phyloP scores from a whole-genome alignment of 345 rosid genomes.

The Durio zibethinus region DNA sequence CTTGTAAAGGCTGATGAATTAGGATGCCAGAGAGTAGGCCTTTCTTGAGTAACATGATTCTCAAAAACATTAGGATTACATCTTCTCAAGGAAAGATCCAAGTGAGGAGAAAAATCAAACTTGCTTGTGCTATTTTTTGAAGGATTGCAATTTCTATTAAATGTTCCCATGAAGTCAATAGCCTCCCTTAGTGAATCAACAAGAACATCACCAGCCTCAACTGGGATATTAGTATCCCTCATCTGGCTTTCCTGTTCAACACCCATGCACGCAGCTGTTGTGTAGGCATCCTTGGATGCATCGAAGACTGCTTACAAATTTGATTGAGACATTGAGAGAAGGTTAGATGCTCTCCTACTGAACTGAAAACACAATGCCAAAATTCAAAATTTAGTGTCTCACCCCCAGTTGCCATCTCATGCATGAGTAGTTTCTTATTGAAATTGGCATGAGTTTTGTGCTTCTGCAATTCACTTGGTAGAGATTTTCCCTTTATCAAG shows the following conservation, averaged over 20 bases:
- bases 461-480: conserved; percentile 25
- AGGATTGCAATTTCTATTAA: conserved; percentile 24
- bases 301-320: conserved; percentile 26
- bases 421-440: conserved; percentile 23
- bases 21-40: conserved; percentile 58
- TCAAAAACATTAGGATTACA: conserved; percentile 38
- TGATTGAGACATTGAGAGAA: background rate
- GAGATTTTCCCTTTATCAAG: conserved; percentile 26
- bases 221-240: conserved; percentile 18
- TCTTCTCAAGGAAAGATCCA: conserved; percentile 80
- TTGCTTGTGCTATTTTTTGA: conserved; percentile 30
- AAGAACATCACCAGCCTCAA: conserved; percentile 22
- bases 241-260: conserved; percentile 27
- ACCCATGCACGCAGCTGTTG: conserved; percentile 15
- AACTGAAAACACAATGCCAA: background rate
- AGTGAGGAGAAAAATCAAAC: conserved; percentile 43
- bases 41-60: conserved; percentile 45
- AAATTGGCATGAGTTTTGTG: conserved; percentile 18
- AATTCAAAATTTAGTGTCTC: conserved; percentile 15
- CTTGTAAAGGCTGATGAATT: conserved; percentile 82
- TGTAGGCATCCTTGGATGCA: conserved; percentile 21
- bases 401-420: conserved; percentile 41
- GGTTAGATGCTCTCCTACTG: conserved; percentile 5
- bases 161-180: conserved; percentile 76
- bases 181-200: conserved; percentile 45